Evolutionary conservation across 2,329 filamentous ascomycete genomes (phyloP).

Genomic region (Cladosporium sp.): DNA sequence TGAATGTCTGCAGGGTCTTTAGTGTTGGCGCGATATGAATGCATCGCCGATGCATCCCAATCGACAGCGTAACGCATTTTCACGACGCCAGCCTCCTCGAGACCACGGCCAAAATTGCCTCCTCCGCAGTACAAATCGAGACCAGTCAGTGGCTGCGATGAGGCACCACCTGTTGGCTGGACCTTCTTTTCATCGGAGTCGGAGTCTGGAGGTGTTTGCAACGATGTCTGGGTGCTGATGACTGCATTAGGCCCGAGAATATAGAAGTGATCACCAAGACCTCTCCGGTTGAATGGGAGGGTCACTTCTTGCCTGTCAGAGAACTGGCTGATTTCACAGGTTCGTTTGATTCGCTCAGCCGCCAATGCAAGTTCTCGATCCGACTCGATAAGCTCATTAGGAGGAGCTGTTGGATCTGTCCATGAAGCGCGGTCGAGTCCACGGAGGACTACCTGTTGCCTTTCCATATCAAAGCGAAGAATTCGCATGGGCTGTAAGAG

Average conservation of each 20-base stretch:
- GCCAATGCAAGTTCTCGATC: conserved; percentile 29
- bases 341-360: neutral
- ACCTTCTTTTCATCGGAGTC: neutral
- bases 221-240: neutral
- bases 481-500: conserved; percentile 8
- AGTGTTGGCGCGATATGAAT: conserved; percentile 72
- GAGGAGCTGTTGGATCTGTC: conserved; percentile 31
- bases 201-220: neutral
- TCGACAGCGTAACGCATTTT: conserved; percentile 70
- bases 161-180: too few relatives aligned
- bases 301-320: neutral
- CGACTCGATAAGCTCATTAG: conserved; percentile 63
- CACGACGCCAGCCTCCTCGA: conserved; percentile 70
- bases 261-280: conserved; percentile 66
- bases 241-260: conserved; percentile 12
- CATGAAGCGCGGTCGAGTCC: neutral
- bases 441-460: neutral
- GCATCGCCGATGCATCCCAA: conserved; percentile 61
- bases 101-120: conserved; percentile 72
- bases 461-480: neutral
- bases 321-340: neutral
- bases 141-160: conserved; percentile 39
- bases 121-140: conserved; percentile 77
- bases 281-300: conserved; percentile 64
- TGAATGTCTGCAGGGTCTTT: conserved; percentile 43